phyloP scores from a whole-genome alignment of 2,329 filamentous ascomycete genomes.

The Thelonectria discophora region DNA sequence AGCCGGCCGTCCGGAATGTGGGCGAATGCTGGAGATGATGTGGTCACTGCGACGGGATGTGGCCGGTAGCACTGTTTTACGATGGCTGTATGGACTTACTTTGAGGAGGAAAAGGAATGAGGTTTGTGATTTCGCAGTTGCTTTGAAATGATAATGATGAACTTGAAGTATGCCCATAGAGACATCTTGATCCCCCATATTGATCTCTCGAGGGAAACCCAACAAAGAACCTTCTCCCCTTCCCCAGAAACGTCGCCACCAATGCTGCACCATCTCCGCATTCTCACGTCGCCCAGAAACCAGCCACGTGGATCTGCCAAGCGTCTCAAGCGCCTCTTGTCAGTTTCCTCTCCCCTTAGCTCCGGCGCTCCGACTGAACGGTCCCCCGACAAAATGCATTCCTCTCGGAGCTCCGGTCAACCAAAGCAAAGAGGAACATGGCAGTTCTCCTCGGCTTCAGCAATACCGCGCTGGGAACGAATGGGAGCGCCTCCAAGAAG shows the following conservation, averaged over 20 bases:
- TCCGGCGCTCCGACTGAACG: not conserved
- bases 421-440: not conserved
- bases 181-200: too few species aligned
- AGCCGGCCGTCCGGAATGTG: conserved; percentile 1
- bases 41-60: not conserved
- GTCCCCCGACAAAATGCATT: not conserved
- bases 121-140: too few species aligned
- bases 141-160: too few species aligned
- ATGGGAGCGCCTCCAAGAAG: not conserved
- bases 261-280: not conserved
- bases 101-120: too few species aligned
- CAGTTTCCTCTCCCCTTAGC: not conserved
- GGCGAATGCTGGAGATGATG: not conserved
- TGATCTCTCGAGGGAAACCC: too few species aligned
- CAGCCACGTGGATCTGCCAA: not conserved
- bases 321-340: not conserved
- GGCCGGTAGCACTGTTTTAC: not conserved
- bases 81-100: too few species aligned
- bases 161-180: too few species aligned
- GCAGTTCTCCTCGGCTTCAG: not conserved
- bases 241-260: too few species aligned
- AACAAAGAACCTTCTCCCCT: too few species aligned
- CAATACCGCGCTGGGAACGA: not conserved
- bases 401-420: not conserved
- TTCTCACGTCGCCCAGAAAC: not conserved